Evolutionary conservation across 495 filamentous ascomycete genomes (phyloP).

Genomic region (Xylaria acuta): DNA sequence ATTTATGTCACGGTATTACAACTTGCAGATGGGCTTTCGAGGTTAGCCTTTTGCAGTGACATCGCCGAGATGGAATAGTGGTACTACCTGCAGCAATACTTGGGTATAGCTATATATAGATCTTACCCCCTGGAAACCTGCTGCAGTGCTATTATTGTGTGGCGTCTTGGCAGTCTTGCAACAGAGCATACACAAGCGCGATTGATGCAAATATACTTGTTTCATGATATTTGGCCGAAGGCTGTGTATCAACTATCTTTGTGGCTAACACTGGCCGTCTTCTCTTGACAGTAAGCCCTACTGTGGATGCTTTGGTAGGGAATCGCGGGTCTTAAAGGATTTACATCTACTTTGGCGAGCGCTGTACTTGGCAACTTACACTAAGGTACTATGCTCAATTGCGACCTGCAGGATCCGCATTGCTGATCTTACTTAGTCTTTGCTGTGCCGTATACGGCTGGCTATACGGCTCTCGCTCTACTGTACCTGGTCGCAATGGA

Average conservation of each 20-base stretch:
- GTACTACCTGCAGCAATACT: too few relatives aligned
- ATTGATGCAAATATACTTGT: not conserved
- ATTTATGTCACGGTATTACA: not conserved
- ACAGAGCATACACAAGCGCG: not conserved
- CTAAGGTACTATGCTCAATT: not conserved
- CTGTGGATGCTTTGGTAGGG: not conserved
- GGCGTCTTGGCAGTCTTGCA: not conserved
- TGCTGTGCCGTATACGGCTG: not conserved
- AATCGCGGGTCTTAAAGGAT: not conserved
- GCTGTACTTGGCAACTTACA: not conserved
- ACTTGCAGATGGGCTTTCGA: not conserved
- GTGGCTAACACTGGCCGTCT: not conserved
- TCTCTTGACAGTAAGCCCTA: not conserved
- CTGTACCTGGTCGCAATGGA: not conserved
- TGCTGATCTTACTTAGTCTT: not conserved
- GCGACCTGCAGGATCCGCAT: not conserved
- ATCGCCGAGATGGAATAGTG: not conserved
- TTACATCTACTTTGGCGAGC: not conserved
- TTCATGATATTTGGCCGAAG: not conserved
- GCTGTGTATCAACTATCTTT: not conserved
- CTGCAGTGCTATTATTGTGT: not conserved
- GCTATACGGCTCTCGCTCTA: not conserved
- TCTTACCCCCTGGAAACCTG: not conserved
- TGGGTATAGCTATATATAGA: slow-evolving; percentile 5
- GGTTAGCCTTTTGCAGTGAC: not conserved